Evolutionary conservation across 106 monocot species (phyloP), one percentile per base, ranked within the genome.

Genomic region (Allium sativum): DNA sequence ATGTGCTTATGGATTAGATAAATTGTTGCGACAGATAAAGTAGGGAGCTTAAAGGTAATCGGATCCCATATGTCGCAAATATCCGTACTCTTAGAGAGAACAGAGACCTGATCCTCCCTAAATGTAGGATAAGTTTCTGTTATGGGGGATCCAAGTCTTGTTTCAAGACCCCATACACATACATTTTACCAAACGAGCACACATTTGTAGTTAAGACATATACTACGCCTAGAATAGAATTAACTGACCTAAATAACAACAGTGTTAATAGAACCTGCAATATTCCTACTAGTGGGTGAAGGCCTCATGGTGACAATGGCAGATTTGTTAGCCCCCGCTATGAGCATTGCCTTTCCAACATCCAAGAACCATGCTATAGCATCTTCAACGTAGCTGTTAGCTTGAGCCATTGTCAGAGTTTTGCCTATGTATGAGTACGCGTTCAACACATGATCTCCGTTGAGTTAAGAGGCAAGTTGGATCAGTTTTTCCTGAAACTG

Each of bases 251-350:
- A 68, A 11, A 70, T n/a, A n/a, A n/a, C 40, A 5, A 64, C 45
- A 60, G 68, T 62, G 40, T 14, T 56, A 18, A 66, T 18, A 42
- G 40, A 2, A 6, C 21, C 12, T 2, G 65, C 45, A 7, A n/a
- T 55, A 18, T 72, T 57, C 70, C 93, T 89, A 74, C 82, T 95
- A n/a, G 94, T 90, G 58, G 90, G 83, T 12, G 62, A 17, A 5
- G 62, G 62, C 46, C 62, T 45, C 62, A 62, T 62, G 18, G 62
- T 62, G 46, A 62, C 62, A 8, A 92, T 73, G 56, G 87, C 75
- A 19, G 90, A 90, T 46, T 86, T 86, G 71, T 95, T 87, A n/a
- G 94, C 94, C 21, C 94, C 94, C n/a, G 91, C 91, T 69, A 52
- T 75, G 31, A 92, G 62, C 4, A 90, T 90, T 59, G 83, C 76